Evolutionary conservation across 306 rosid species (phyloP), one percentile per base, ranked within the genome.

Genomic region (Lablab purpureus): DNA sequence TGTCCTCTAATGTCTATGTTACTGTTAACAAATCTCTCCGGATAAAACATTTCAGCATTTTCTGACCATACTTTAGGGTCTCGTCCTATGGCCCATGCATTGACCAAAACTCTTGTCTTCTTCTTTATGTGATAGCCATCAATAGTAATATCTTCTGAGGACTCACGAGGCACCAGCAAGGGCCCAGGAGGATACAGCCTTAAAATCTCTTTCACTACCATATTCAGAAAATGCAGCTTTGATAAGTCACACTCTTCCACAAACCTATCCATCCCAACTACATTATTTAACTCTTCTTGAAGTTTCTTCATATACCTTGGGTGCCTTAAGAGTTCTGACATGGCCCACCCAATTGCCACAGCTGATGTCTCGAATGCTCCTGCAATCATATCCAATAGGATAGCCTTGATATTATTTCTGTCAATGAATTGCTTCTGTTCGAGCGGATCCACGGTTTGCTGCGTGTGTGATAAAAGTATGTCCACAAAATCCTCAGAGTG

Each of bases 201-300:
- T 0, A 78, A 52, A 4, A 75, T 82, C 51, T 86, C 89, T 27
- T 84, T 88, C 1, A 89, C 23, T 0, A 89, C 80, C 83, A 73
- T 80, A 9, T 67, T 58, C 37, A 89, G 40, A 41, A 80, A 87
- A 13, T 6, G 12, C 13, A 88, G 13, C 2, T 67, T 71, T 3
- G 23, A 17, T 7, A 84, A 64, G 50, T 82, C 82, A 1, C 6
- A 4, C 34, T 88, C 89, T 2, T 88, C 76, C 6, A 86, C 85
- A 70, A 18, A 23, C 22, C 60, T 68, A 11, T 41, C 43, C 69
- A 3, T 27, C 0, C 92, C 89, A 0, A 86, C 68, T 7, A 55
- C 74, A 25, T 4, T 50, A 2, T 40, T 14, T 5, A 86, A 23
- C 80, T 86, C 87, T 5, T 69, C 34, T 70, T 86, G 90, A 52